Percentiles rank a stretch among this genome's conserved stretches.
Evolutionary conservation across 257 asterid species (phyloP).

Genomic region (Verbascum thapsus): DNA sequence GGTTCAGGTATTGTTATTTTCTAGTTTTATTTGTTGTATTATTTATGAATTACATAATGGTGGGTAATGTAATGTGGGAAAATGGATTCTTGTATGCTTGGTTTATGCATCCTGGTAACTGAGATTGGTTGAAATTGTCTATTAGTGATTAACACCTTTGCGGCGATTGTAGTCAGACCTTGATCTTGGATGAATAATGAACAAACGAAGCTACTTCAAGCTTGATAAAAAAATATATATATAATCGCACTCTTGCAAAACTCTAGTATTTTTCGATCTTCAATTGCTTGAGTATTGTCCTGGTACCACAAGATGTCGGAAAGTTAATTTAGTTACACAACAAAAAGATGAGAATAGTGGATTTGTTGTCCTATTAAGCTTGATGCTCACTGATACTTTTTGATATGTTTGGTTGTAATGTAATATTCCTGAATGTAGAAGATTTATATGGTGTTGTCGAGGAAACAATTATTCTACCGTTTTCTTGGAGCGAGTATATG

Average conservation of each 20-base stretch:
- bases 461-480: neutral
- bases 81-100: too few species aligned
- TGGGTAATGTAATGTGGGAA: too few species aligned
- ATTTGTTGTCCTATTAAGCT: neutral
- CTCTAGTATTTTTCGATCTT: neutral
- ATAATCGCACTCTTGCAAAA: neutral
- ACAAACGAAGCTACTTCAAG: neutral
- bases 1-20: conserved; percentile 67
- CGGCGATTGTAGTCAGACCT: neutral
- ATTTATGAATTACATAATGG: neutral
- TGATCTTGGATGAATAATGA: neutral
- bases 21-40: neutral
- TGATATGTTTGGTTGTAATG: neutral
- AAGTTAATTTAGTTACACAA: neutral
- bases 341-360: neutral
- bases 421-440: neutral
- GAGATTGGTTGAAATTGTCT: too few species aligned
- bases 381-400: neutral
- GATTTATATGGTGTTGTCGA: neutral
- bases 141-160: too few species aligned
- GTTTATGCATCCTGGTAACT: too few species aligned
- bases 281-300: neutral
- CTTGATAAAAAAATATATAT: neutral
- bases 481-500: neutral
- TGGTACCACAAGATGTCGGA: neutral